Base-by-base conservation (phyloP, 805 yeast species). In the Wickerhamiella shivajii region DNA sequence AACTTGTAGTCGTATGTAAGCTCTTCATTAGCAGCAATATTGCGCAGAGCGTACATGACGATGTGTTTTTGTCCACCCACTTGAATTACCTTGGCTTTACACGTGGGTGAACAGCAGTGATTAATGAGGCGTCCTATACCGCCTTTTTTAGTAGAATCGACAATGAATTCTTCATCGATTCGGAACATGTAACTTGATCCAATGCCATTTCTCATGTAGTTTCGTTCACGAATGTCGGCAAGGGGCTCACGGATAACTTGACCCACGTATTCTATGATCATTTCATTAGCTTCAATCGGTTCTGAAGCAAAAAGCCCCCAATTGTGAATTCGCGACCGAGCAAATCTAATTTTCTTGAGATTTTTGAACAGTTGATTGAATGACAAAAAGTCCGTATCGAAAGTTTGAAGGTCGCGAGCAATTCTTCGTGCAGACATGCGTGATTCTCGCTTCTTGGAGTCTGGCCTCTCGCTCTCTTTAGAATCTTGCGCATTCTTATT, bases 221-320 rank as follows among this genome's bases (percentile, higher is more conserved):
- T 66, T 51, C 74, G 74, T 49, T 90, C 99, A 32, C 98, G 66
- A 46, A 80, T 70, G 47, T 90, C 98, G 1, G 96, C 93, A 25
- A 85, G 87, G 37, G 81, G 94, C 49, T 83, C 95, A 36, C 97
- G 64, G 18, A 90, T 74, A 36, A 92, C 67, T 45, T 90, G 97
- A 18, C 99, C 99, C 4, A 90, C 96, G 47, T 90, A 90, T 55
- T 90, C 99, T 39, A 90, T 87, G 49, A 90, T 84, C 95, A 90
- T 87, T 55, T 90, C 98, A 44, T 74, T 78, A 1, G 90, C 92
- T n/a, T 83, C 79, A 50, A 90, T 90, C 2, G 93, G 93, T 49
- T 90, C 97, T 47, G 80, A 60, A 0, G 99, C 98, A 56, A 84
- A 90, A 24, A 90, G 59, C 0, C 99, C 99, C 98, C 98, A 90